phyloP scores from a whole-genome alignment of 805 yeast species.

The Sugiyamaella floridensis region DNA sequence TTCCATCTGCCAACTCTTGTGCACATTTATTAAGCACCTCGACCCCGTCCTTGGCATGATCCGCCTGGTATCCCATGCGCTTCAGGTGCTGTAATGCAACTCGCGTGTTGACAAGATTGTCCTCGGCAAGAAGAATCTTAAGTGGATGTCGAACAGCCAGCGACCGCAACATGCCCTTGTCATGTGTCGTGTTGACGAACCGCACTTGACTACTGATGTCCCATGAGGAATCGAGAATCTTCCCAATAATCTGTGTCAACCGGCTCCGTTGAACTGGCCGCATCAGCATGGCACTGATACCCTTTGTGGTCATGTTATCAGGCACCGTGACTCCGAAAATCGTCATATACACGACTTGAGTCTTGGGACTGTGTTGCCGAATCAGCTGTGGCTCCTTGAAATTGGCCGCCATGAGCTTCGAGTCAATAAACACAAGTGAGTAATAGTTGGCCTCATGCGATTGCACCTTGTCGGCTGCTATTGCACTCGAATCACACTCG shows the following conservation, averaged over 20 bases:
- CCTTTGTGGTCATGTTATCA: slow-evolving; percentile 18
- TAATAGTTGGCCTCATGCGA: slow-evolving; percentile 12
- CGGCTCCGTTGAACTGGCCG: slow-evolving; percentile 21
- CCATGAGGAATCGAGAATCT: slow-evolving; percentile 14
- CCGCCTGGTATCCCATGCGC: slow-evolving; percentile 45
- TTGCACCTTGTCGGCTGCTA: slow-evolving; percentile 16
- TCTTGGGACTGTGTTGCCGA: slow-evolving; percentile 12
- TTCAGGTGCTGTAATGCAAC: slow-evolving; percentile 46
- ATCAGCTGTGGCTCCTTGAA: slow-evolving; percentile 11
- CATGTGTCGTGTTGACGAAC: slow-evolving; percentile 16
- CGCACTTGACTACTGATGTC: slow-evolving; percentile 14
- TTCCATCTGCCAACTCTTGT: slow-evolving; percentile 24
- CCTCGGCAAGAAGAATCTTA: slow-evolving; percentile 46
- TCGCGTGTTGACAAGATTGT: slow-evolving; percentile 42
- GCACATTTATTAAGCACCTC: slow-evolving; percentile 36
- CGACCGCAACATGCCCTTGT: slow-evolving; percentile 20
- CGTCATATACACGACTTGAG: slow-evolving; percentile 22
- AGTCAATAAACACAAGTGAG: slow-evolving; percentile 19
- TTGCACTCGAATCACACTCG: slow-evolving; percentile 18
- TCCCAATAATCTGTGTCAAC: slow-evolving; percentile 19
- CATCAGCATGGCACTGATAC: slow-evolving; percentile 20
- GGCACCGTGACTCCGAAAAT: slow-evolving; percentile 22
- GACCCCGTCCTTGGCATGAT: slow-evolving; percentile 47
- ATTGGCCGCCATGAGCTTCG: slow-evolving; percentile 11
- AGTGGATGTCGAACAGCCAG: slow-evolving; percentile 34